Evolutionary conservation across 1,284 basidiomycete genomes (phyloP), one percentile per base, ranked within the genome.

Genomic region (Meripilus lineatus): DNA sequence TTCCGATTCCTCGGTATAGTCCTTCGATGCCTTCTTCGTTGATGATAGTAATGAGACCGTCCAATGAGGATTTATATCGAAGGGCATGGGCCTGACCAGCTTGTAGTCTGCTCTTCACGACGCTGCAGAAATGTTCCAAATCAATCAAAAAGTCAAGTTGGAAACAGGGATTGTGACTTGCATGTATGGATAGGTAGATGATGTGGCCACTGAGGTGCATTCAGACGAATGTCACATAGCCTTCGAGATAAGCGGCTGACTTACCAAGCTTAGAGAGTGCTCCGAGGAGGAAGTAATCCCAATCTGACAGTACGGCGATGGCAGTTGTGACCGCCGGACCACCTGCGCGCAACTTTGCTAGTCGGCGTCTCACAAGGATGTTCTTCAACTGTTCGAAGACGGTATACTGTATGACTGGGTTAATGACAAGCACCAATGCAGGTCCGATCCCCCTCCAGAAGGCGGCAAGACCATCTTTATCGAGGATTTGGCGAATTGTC

Each of bases 401-500:
- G 5, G 89, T 93, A 59, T 93, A 93, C 62, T 89, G 83, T 32
- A 99, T 74, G 26, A 99, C 89, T 6, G 96, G 96, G 65, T 99
- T 99, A 57, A 93, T 80, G 55, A 98, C 94, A 35, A 99, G 75
- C 26, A 94, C 77, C 41, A 99, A 72, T 14, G 95, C 94, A 2
- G 96, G 94, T 0, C 93, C 93, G 32, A 99, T 79, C n/a, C 96
- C 96, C 42, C 93, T 77, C 88, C 90, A 98, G 59, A 99, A 88
- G 1, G 86, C 94, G 17, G 74, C 63, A 17, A 81, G 55, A 10
- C 95, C 95, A 58, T 87, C 89, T 51, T 84, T 84, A 42, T 78
- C 73, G 33, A 93, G 56, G 49, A 99, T 91, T 50, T 76, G 76
- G 44, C 74, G 65, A 26, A 90, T 69, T 2, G 89, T 90, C 57